Evolutionary conservation across 208 protist species (phyloP), one percentile per base, ranked within the genome.

Genomic region (Phytomonas sp.): DNA sequence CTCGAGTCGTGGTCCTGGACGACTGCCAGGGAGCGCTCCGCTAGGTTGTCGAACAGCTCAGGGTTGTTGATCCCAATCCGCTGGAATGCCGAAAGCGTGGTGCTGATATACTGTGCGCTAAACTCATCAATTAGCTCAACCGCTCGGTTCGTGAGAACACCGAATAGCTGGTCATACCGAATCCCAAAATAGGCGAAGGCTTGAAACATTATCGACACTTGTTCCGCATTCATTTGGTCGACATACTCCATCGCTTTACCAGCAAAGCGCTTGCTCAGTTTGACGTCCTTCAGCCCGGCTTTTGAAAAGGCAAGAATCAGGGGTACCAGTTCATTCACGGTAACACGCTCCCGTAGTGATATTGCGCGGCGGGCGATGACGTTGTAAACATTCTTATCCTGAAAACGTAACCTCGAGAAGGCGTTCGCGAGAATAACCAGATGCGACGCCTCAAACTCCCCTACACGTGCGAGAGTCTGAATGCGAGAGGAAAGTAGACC

Each of bases 71-170:
- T 96, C 42, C 88, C 88, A 69, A 96, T 96, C 33, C 89, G 80
- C 74, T 96, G 92, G 72, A 96, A 96, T 37, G 92, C 85, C 63
- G 82, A 73, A 52, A 96, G 85, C 19, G 92, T 96, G 59, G 81
- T 89, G 77, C 88, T 93, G 80, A 96, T 96, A 76, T 86, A 89
- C 75, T 94, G 82, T 36, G 92, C 92, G 74, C 91, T 94, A 74
- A 95, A 96, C 81, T 94, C 88, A 70, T 96, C 92, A 69, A 96
- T 96, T 10, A 96, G 83, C 76, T 96, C 89, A 23, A 96, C 92
- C 11, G 92, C 92, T 32, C 92, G 85, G 63, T 96, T 96, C 26
- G 92, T 96, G n/a, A 96, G 84, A 26, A 96, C 89, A 29, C 92
- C 92, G 71, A 96, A 96, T 56, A 96, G 82, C 75, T 96, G 92